phyloP scores from a whole-genome alignment of 768 basidiomycete genomes.

The Termitomyces sp. region DNA sequence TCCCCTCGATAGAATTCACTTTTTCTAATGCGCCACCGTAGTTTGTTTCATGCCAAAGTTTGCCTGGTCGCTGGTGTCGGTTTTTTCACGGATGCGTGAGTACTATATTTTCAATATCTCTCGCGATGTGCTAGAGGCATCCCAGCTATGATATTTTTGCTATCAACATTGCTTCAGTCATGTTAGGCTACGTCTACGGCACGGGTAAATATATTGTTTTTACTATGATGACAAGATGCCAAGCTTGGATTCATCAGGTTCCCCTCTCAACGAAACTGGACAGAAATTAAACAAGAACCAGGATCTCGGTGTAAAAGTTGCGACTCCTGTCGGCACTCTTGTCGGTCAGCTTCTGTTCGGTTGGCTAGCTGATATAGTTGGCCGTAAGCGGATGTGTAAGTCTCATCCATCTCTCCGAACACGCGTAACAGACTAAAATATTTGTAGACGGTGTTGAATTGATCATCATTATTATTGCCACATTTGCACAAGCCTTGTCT shows the following conservation, averaged over 20 bases:
- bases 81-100: conserved; percentile 85
- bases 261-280: conserved; percentile 10
- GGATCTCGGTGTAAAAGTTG: conserved; percentile 75
- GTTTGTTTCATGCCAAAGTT: conserved; percentile 84
- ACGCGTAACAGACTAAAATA: neutral
- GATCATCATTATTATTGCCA: conserved; percentile 76
- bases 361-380: conserved; percentile 71
- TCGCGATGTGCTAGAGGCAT: neutral
- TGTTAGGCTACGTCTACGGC: conserved; percentile 82
- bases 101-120: conserved; percentile 1
- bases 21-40: conserved; percentile 19
- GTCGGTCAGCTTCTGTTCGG: conserved; percentile 75
- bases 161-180: conserved; percentile 77
- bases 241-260: neutral
- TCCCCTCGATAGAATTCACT: neutral
- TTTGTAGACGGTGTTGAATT: conserved; percentile 60
- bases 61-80: conserved; percentile 71
- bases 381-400: conserved; percentile 78
- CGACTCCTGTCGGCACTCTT: conserved; percentile 73
- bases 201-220: conserved; percentile 15
- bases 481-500: conserved; percentile 74
- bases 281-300: conserved; percentile 50
- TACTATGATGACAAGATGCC: neutral
- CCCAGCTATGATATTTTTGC: conserved; percentile 79
- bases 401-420: conserved; percentile 20